Percentiles rank a stretch among this genome's conserved stretches.
phyloP scores from a whole-genome alignment of 2,329 filamentous ascomycete genomes.

The Cadophora luteo-olivacea region DNA sequence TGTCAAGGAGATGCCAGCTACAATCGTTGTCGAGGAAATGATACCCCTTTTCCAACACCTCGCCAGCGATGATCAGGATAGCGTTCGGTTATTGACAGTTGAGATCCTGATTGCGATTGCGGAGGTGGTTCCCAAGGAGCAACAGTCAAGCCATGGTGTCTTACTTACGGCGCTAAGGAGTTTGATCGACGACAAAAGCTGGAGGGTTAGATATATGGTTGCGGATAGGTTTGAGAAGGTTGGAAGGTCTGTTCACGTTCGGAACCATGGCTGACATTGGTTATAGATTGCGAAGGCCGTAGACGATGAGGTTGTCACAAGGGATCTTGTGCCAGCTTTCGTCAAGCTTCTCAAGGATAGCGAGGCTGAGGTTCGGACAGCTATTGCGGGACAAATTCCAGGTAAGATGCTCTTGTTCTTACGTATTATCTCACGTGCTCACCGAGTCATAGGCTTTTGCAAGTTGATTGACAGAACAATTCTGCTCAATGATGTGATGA shows the following conservation, averaged over 20 bases:
- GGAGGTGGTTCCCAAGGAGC: conserved; percentile 96
- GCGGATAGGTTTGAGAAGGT: conserved; percentile 98
- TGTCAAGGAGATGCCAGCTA: conserved; percentile 92
- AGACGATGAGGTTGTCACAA: conserved; percentile 92
- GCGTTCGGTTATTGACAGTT: conserved; percentile 92
- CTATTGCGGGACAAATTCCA: conserved; percentile 96
- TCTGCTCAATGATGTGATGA: conserved; percentile 95
- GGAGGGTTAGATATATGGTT: conserved; percentile 99
- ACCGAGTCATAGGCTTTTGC: conserved; percentile 76
- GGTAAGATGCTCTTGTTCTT: conserved; percentile 51
- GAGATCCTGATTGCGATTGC: conserved; percentile 96
- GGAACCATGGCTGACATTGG: conserved; percentile 29
- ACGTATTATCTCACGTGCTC: conserved; percentile 29
- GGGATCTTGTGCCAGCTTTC: conserved; percentile 94
- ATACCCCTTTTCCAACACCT: conserved; percentile 98
- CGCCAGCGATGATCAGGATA: conserved; percentile 96
- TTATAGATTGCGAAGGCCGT: conserved; percentile 93
- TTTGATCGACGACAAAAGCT: conserved; percentile 99
- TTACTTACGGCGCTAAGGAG: conserved; percentile 88
- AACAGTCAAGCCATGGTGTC: conserved; percentile 95
- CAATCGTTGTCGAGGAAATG: conserved; percentile 96
- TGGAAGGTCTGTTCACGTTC: conserved; percentile 25
- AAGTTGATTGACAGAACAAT: conserved; percentile 84
- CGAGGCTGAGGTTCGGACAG: conserved; percentile 95
- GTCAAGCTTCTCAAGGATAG: conserved; percentile 98